phyloP scores from a whole-genome alignment of 805 yeast genomes.

The Danielia reshetovae region DNA sequence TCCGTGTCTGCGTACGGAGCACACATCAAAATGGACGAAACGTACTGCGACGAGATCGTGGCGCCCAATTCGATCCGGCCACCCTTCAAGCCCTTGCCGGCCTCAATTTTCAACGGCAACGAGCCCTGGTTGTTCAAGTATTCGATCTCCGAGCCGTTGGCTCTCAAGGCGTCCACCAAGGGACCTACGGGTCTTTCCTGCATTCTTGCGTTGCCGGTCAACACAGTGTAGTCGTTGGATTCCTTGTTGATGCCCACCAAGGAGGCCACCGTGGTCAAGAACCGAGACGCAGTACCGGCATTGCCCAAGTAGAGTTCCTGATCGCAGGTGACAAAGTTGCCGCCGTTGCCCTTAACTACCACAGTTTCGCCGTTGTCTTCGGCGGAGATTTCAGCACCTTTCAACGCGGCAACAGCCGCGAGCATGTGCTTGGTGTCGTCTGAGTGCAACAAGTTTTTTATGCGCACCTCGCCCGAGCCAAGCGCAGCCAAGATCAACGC shows the following conservation, averaged over 20 bases:
- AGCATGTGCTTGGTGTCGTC: constrained; percentile 97
- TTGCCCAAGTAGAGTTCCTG: constrained; percentile 85
- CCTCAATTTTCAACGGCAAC: constrained; percentile 69
- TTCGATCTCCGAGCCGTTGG: constrained; percentile 72
- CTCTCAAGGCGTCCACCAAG: constrained; percentile 80
- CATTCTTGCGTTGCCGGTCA: constrained; percentile 96
- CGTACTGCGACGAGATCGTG: constrained; percentile 95
- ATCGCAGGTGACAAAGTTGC: constrained; percentile 58
- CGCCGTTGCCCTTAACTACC: constrained; percentile 82
- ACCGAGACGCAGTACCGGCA: constrained; percentile 97
- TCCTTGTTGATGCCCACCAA: constrained; percentile 49
- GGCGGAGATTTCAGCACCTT: constrained; percentile 77
- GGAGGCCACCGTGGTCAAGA: constrained; percentile 89
- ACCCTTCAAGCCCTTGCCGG: constrained; percentile 74
- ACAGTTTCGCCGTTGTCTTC: constrained; percentile 91
- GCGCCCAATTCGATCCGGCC: constrained; percentile 94
- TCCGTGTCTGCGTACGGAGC: constrained; percentile 93
- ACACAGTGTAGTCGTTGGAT: constrained; percentile 45
- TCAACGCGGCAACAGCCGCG: constrained; percentile 71
- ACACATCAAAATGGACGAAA: constrained; percentile 92
- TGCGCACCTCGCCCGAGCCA: constrained; percentile 77
- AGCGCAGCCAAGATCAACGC: constrained; percentile 91
- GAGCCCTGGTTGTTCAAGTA: constrained; percentile 78
- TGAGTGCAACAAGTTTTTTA: constrained; percentile 85
- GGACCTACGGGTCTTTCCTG: constrained; percentile 97